Percentiles rank a stretch among this genome's conserved stretches.
phyloP scores from a whole-genome alignment of 2,329 filamentous ascomycete genomes.

The Lithohypha guttulata region DNA sequence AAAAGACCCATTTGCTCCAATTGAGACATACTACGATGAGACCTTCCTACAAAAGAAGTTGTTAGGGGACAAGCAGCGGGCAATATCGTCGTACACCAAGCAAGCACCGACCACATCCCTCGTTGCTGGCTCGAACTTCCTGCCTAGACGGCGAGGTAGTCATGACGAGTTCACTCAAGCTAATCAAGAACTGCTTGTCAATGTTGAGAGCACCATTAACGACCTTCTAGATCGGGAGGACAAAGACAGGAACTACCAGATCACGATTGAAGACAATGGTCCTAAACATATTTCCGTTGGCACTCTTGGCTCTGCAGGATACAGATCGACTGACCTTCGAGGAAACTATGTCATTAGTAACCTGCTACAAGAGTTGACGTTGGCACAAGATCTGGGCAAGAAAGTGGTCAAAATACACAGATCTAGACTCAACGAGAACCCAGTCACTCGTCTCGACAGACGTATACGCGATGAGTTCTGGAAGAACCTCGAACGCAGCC shows the following conservation, averaged over 20 bases:
- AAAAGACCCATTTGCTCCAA: conserved; percentile 45
- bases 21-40: conserved; percentile 50
- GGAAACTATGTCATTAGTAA: conserved; percentile 98
- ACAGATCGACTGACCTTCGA: conserved; percentile 79
- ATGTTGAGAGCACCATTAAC: conserved; percentile 74
- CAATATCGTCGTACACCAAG: conserved; percentile 39
- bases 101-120: conserved; percentile 11
- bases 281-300: conserved; percentile 84
- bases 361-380: conserved; percentile 82
- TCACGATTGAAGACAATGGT: conserved; percentile 90
- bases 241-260: conserved; percentile 88
- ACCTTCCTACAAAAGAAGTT: conserved; percentile 36
- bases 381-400: conserved; percentile 82
- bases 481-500: conserved; percentile 78
- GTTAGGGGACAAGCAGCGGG: conserved; percentile 39
- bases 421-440: conserved; percentile 85
- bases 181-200: conserved; percentile 71
- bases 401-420: conserved; percentile 88
- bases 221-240: conserved; percentile 76
- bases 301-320: conserved; percentile 74
- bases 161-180: conserved; percentile 59
- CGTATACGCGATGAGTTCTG: conserved; percentile 87
- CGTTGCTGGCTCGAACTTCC: conserved; percentile 11
- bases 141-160: conserved; percentile 31
- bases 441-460: conserved; percentile 74